phyloP scores from a whole-genome alignment of 371 early-diverging fungal species.

The Rhizopus microsporus region DNA sequence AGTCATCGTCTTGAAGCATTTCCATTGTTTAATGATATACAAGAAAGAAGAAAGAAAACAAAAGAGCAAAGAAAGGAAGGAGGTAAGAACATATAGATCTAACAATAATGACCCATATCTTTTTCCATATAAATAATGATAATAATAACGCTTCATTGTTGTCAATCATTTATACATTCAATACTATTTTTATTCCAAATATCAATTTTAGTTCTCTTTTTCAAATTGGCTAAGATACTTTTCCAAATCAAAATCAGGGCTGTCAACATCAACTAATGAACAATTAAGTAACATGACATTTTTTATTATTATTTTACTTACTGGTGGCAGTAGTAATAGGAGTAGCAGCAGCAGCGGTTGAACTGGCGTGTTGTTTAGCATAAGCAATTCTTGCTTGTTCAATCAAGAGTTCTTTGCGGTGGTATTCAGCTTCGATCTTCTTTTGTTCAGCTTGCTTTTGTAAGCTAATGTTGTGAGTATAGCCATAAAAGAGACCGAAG shows the following conservation, averaged over 20 bases:
- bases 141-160: background rate
- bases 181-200: background rate
- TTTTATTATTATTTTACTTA: conserved; percentile 6
- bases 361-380: conserved; percentile 56
- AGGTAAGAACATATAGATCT: background rate
- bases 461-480: conserved; percentile 66
- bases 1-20: conserved; percentile 23
- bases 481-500: conserved; percentile 73
- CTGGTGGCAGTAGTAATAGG: conserved; percentile 13
- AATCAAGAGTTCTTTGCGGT: conserved; percentile 69
- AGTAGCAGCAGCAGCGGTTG: conserved; percentile 21
- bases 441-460: conserved; percentile 60
- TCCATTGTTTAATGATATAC: conserved; percentile 1
- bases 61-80: conserved; percentile 7
- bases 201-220: conserved; percentile 25
- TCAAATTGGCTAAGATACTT: conserved; percentile 57
- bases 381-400: conserved; percentile 72
- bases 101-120: background rate
- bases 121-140: background rate
- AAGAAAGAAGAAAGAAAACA: conserved; percentile 11
- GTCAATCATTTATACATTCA: background rate
- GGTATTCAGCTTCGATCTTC: conserved; percentile 61
- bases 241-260: conserved; percentile 69
- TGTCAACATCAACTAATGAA: conserved; percentile 54
- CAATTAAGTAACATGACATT: conserved; percentile 4